Conservation (phyloP, 148 eudicot species). For the Limonium bicolor region DNA sequence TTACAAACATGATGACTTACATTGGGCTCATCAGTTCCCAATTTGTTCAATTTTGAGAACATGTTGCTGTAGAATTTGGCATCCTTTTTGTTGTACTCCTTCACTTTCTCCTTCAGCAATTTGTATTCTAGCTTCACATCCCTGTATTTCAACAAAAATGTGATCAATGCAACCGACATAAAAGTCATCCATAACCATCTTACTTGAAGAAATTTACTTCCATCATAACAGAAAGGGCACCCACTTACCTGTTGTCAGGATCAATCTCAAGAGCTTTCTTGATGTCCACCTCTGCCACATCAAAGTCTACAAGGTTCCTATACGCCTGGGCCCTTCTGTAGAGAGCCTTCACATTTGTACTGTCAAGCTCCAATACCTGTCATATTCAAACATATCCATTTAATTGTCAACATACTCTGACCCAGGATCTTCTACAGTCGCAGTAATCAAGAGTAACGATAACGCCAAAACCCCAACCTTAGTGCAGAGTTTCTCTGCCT, state of each 20-base stretch:
- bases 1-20: constrained; percentile 5
- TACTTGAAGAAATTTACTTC: neutral
- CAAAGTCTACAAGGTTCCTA: constrained; percentile 60
- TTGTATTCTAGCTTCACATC: constrained; percentile 90
- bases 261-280: constrained; percentile 94
- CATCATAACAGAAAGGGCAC: neutral
- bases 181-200: neutral
- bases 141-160: constrained; percentile 17
- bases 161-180: neutral
- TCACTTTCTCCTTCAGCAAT: constrained; percentile 69
- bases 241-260: constrained; percentile 60
- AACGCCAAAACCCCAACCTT: no score
- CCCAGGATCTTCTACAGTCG: neutral
- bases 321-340: constrained; percentile 94
- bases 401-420: neutral
- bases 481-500: constrained; percentile 75
- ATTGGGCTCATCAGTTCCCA: constrained; percentile 17
- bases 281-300: constrained; percentile 83
- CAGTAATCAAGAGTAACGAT: neutral
- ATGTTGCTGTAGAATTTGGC: constrained; percentile 87
- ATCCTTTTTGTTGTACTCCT: constrained; percentile 76
- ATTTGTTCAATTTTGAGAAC: constrained; percentile 57
- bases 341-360: constrained; percentile 86
- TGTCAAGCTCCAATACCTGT: constrained; percentile 74
- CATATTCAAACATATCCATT: neutral